Base-by-base conservation (phyloP, 768 basidiomycete genomes). In the Galerina sulciceps region DNA sequence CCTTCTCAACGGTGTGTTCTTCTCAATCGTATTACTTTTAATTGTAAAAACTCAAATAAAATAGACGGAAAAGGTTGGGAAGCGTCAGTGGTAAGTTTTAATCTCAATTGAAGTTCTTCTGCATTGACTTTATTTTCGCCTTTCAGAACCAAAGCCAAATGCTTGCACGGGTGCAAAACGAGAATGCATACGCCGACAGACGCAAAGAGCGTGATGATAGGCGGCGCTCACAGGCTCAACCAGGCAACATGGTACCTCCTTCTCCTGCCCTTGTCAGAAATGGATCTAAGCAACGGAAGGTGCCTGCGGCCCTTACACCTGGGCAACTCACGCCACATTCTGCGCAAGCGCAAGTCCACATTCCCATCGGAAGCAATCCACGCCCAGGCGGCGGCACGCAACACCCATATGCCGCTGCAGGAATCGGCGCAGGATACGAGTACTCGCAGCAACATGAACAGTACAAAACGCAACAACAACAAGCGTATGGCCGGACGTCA, bases 31-130 rank as follows among this genome's bases (percentile, higher is more conserved):
- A 14, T 15, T 45, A 26, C 20, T 46, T 36, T 52, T n/a, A n/a
- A 47, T 65, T 36, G 18, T 41, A 62, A 37, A 59, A 47, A 10
- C 38, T 37, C 34, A 38, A 38, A 23, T 10, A 20, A 37, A 53
- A 49, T 66, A 92, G 90, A 88, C 65, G 96, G 95, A 46, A 91
- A 91, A 76, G 96, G 96, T 53, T 99, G 96, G 96, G 95, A 98
- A 75, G 84, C 83, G 45, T 87, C 88, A 38, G 74, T 85, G 73
- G 92, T 93, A 67, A 64, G 87, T 83, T 6, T 34, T 11, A 45
- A 50, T 17, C 44, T 40, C 34, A 52, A 14, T 49, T 38, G 58
- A 35, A 53, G 46, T 44, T 41, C 53, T 50, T 57, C 22, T 41
- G 43, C 18, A 18, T 17, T 45, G 2, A 57, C 11, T 34, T 38